Evolutionary conservation across 106 monocot species (phyloP).

Genomic region (Dioscorea dumetorum): DNA sequence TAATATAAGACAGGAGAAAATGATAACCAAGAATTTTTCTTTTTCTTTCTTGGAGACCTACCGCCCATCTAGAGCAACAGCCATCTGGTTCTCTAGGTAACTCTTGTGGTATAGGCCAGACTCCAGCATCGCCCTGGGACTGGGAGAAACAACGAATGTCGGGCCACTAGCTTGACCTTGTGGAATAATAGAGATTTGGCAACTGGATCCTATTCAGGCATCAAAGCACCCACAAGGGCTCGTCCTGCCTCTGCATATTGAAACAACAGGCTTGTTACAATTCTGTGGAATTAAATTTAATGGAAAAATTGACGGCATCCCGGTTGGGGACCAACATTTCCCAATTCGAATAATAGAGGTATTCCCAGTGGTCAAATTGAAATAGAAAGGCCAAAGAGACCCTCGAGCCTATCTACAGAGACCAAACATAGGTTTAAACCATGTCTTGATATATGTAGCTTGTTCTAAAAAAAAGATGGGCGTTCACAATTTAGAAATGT

Average conservation of each 20-base stretch:
- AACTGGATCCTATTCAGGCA: conserved; percentile 99
- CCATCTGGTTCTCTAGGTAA: conserved; percentile 98
- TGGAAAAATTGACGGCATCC: too few species aligned
- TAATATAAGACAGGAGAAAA: too few species aligned
- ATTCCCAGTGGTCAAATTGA: too few species aligned
- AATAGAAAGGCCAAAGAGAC: too few species aligned
- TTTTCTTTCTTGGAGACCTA: conserved; percentile 10
- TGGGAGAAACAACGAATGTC: conserved; percentile 97
- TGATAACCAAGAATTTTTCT: too few species aligned
- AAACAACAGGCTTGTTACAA: background rate
- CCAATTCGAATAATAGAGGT: too few species aligned
- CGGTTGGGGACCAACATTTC: too few species aligned
- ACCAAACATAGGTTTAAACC: too few species aligned
- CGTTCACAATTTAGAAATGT: too few species aligned
- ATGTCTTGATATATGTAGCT: too few species aligned
- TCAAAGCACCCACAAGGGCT: conserved; percentile 94
- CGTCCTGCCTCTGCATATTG: conserved; percentile 83
- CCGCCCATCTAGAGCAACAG: conserved; percentile 98
- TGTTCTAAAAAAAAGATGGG: too few species aligned
- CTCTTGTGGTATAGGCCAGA: conserved; percentile 94
- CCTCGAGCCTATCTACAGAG: too few species aligned
- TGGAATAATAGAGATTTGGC: conserved; percentile 96
- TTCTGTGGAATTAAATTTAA: background rate
- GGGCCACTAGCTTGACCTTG: conserved; percentile 95
- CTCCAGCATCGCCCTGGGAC: conserved; percentile 92